Base-by-base conservation (phyloP, 352 stramenopile species). In the Globisporangium alternatum region DNA sequence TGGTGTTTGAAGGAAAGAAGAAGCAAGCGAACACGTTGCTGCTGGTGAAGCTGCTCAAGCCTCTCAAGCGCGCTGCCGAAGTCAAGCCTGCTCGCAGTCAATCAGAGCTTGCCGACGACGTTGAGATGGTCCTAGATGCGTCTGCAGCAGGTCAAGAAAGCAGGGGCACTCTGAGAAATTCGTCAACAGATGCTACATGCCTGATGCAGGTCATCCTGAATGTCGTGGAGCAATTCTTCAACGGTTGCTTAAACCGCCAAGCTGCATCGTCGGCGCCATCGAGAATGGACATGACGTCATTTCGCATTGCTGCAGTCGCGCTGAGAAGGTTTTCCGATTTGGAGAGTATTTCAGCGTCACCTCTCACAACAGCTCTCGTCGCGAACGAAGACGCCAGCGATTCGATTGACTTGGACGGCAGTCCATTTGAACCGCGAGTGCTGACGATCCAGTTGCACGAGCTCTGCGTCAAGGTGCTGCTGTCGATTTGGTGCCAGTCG, bases 1-100 rank as follows among this genome's bases (percentile, higher is more conserved):
- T 91, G 5, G 43, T 93, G 13, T 93, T 94, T 52, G 85, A 93
- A 25, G 73, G 70, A 39, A 92, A 89, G 69, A 89, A 86, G 51
- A 91, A 88, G 45, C 83, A 90, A 67, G 69, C 78, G 6, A 94
- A 93, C 49, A 89, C 83, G 2, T 45, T 94, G 44, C 57, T 93
- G 54, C 67, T 96, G 59, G 67, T 81, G 2, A 75, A 93, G 65
- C 62, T 94, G 21, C 66, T 91, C 43, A 83, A 78, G 17, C 72
- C 78, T 19, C 54, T 83, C 21, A 53, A 62, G 59, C 57, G 72
- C 28, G 41, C 47, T 45, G 55, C 53, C 9, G 64, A 78, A 19
- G 17, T 9, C 17, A 60, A 67, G 28, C 15, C 21, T 33, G 37
- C 7, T 39, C 39, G 28, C 2, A 30, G 10, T 30, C 10, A 31